These are phyloP conservation scores for Tuber calosporum DNA, from an alignment of 495 filamentous ascomycete species.

Conservation along the genomic window DNA sequence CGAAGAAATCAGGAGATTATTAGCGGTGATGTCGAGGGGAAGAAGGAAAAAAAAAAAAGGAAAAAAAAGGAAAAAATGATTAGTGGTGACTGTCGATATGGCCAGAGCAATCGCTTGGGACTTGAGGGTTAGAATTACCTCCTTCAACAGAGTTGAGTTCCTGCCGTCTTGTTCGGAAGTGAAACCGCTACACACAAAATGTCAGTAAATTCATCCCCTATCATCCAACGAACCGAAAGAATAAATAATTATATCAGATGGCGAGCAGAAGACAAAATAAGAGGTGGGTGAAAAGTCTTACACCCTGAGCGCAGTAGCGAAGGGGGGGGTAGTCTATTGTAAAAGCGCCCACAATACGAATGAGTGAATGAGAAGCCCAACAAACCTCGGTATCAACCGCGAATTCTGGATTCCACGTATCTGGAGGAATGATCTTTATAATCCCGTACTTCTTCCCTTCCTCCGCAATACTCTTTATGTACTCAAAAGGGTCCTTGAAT, in stretches of 20 bases:
- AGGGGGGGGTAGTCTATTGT: constrained; percentile 3
- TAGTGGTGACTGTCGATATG: constrained; percentile 41
- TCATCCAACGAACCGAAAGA: constrained; percentile 19
- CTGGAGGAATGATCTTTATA: constrained; percentile 89
- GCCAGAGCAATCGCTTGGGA: constrained; percentile 34
- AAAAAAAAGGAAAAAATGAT: constrained; percentile 13
- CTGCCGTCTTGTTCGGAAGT: constrained; percentile 92
- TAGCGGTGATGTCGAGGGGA: constrained; percentile 18
- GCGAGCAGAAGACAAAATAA: constrained; percentile 11
- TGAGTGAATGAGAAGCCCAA: constrained; percentile 22
- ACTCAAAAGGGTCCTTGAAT: constrained; percentile 87
- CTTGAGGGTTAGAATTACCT: constrained; percentile 56
- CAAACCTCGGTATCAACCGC: constrained; percentile 94
- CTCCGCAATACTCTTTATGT: constrained; percentile 78
- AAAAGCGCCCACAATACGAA: constrained; percentile 14
- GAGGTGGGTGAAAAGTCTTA: constrained; percentile 25
- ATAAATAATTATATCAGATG: constrained; percentile 1
- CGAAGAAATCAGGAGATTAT: constrained; percentile 12
- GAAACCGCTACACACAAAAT: constrained; percentile 63
- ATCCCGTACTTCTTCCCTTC: constrained; percentile 82
- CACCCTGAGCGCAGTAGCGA: background rate
- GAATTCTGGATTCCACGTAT: constrained; percentile 87
- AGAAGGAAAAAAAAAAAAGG: background rate
- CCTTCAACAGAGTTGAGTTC: constrained; percentile 98
- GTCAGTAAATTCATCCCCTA: constrained; percentile 34